These are phyloP conservation scores for Fistulifera solaris DNA, from an alignment of 108 stramenopile genomes.

Conservation along the genomic window DNA sequence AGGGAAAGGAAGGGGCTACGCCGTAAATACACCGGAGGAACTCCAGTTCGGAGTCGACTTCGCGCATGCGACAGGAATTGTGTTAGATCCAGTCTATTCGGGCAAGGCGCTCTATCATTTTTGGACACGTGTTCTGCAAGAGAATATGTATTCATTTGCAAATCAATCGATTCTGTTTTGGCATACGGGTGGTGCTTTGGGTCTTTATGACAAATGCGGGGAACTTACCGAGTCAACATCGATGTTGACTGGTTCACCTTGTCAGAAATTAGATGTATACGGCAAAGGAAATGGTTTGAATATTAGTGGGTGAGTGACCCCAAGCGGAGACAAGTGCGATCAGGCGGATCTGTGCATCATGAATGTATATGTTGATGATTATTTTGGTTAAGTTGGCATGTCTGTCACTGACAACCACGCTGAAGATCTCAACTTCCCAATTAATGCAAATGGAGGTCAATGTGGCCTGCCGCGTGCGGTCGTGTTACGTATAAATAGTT, in stretches of 20 bases:
- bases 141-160: slow-evolving; percentile 8
- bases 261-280: slow-evolving; percentile 46
- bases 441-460: too few species aligned
- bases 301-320: slow-evolving; percentile 6
- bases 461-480: too few species aligned
- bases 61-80: slow-evolving; percentile 69
- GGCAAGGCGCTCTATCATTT: slow-evolving; percentile 85
- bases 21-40: slow-evolving; percentile 61
- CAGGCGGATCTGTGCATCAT: too few species aligned
- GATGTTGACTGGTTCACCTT: slow-evolving; percentile 17
- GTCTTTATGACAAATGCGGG: slow-evolving; percentile 67
- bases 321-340: too few species aligned
- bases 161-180: slow-evolving; percentile 55
- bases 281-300: slow-evolving; percentile 19
- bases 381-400: too few species aligned
- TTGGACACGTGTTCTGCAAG: slow-evolving; percentile 18
- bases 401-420: too few species aligned
- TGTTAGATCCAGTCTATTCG: slow-evolving; percentile 83
- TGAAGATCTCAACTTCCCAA: too few species aligned
- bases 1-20: slow-evolving; percentile 79
- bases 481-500: too few species aligned
- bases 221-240: slow-evolving; percentile 24
- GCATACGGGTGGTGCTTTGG: slow-evolving; percentile 86
- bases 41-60: slow-evolving; percentile 59
- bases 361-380: too few species aligned